Conservation (phyloP, 2,329 filamentous ascomycete genomes). For the Apiospora hydei region DNA sequence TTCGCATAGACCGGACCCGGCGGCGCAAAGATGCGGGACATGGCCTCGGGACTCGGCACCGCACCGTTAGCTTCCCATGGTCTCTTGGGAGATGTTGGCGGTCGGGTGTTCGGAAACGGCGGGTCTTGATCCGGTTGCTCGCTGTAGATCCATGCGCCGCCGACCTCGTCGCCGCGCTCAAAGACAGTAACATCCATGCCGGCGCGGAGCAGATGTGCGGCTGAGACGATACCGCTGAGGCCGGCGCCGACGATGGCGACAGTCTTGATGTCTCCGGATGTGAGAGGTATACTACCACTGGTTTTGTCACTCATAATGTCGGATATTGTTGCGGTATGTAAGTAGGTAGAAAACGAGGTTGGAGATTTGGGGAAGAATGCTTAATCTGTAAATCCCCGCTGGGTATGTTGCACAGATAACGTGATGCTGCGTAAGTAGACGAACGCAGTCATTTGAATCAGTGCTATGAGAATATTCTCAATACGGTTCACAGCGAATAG, state of each 20-base stretch:
- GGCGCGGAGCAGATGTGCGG: constrained; percentile 69
- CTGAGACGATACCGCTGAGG: constrained; percentile 66
- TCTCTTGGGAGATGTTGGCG: constrained; percentile 26
- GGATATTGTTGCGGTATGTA: too few species aligned
- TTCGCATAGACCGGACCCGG: constrained; percentile 63
- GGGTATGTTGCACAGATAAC: too few species aligned
- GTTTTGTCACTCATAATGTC: too few species aligned
- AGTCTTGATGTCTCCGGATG: constrained; percentile 36
- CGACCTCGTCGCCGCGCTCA: constrained; percentile 54
- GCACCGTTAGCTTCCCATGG: constrained; percentile 41
- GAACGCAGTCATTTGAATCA: too few species aligned
- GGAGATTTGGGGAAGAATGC: too few species aligned
- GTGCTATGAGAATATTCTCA: too few species aligned
- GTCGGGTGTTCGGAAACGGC: constrained; percentile 37
- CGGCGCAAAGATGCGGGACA: constrained; percentile 49
- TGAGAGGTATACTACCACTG: too few species aligned
- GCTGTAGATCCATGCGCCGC: constrained; percentile 72
- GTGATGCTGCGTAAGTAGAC: too few species aligned
- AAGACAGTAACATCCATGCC: constrained; percentile 65
- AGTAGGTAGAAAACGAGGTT: too few species aligned
- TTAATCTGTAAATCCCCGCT: too few species aligned
- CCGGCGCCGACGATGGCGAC: constrained; percentile 71
- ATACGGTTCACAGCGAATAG: too few species aligned
- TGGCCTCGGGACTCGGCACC: constrained; percentile 34
- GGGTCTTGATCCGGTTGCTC: constrained; percentile 54